A percentile compares a stretch with the other conserved stretches of the same genome.
These are phyloP conservation scores for Fusarium lyarnte DNA, from an alignment of 2,329 filamentous ascomycete species.

Conservation along the genomic window DNA sequence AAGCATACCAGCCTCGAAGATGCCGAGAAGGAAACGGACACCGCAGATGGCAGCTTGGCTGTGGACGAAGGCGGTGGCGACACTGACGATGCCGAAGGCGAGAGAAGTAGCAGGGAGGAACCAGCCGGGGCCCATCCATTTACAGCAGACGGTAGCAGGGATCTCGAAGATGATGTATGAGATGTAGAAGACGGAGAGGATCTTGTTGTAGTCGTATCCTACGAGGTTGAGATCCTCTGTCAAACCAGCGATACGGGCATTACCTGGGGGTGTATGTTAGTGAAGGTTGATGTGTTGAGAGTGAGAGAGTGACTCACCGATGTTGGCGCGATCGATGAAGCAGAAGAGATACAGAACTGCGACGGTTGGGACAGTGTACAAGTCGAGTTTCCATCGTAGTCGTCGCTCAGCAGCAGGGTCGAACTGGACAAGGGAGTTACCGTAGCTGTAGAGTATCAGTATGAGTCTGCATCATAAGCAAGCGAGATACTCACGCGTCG, in stretches of 20 bases:
- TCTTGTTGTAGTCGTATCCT: constrained; percentile 70
- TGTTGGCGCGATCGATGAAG: constrained; percentile 79
- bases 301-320: constrained; percentile 58
- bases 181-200: constrained; percentile 72
- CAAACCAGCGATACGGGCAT: constrained; percentile 68
- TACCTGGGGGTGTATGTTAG: constrained; percentile 23
- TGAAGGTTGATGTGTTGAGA: not conserved
- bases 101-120: constrained; percentile 68
- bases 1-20: constrained; percentile 73
- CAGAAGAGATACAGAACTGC: constrained; percentile 75
- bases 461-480: not conserved
- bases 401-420: constrained; percentile 59
- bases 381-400: constrained; percentile 71
- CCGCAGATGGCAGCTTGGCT: constrained; percentile 58
- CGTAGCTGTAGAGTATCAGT: constrained; percentile 32
- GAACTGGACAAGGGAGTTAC: constrained; percentile 41
- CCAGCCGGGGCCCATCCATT: constrained; percentile 72
- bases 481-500: constrained; percentile 35
- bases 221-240: constrained; percentile 63
- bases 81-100: constrained; percentile 65
- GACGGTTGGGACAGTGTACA: constrained; percentile 72
- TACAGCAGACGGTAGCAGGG: constrained; percentile 69
- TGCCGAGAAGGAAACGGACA: constrained; percentile 68
- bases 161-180: constrained; percentile 74
- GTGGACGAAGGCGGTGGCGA: constrained; percentile 69